Conservation (phyloP, 192 early-diverging fungal species). For the Dimargaris verticillata region DNA sequence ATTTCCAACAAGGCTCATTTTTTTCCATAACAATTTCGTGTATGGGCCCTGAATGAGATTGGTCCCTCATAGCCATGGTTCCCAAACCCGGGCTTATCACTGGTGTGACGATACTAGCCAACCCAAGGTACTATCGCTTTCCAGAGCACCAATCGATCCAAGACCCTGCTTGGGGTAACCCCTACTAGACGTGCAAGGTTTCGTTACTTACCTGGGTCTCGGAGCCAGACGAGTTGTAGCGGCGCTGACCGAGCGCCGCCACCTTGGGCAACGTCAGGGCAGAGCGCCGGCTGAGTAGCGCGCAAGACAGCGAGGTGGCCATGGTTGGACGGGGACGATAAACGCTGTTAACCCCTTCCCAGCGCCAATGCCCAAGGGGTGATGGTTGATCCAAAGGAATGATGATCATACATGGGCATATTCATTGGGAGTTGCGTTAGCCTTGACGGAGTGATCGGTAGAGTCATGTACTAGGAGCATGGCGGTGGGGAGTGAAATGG, state of each 20-base stretch:
- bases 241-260: not conserved
- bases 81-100: not conserved
- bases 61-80: not conserved
- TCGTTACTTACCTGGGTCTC: not conserved
- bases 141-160: too few relatives aligned
- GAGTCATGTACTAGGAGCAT: too few relatives aligned
- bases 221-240: not conserved
- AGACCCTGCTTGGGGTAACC: not conserved
- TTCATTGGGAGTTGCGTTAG: too few relatives aligned
- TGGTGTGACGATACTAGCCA: not conserved
- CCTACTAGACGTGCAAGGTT: not conserved
- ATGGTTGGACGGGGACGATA: too few relatives aligned
- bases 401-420: too few relatives aligned
- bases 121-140: too few relatives aligned
- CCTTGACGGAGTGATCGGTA: too few relatives aligned
- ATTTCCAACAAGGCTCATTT: slow-evolving; percentile 11
- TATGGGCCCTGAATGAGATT: not conserved
- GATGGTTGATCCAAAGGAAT: too few relatives aligned
- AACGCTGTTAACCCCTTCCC: too few relatives aligned
- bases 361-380: too few relatives aligned
- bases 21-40: not conserved
- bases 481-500: too few relatives aligned
- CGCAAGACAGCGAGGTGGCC: not conserved
- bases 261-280: not conserved
- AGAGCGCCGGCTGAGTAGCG: not conserved